These are phyloP conservation scores for Mortierella alpina DNA, from an alignment of 192 early-diverging fungal genomes.

Conservation along the genomic window DNA sequence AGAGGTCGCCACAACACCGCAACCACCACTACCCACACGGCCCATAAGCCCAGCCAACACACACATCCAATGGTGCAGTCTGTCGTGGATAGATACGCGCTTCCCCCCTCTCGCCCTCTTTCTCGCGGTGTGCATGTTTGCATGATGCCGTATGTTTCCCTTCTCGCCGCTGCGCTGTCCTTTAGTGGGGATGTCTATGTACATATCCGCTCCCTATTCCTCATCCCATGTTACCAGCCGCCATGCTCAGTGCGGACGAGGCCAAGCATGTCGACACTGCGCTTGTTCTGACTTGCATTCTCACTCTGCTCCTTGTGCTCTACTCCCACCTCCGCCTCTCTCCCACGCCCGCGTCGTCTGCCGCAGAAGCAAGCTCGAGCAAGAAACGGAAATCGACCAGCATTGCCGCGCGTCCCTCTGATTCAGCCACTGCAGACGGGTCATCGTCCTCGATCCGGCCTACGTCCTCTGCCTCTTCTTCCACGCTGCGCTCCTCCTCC, in stretches of 20 bases:
- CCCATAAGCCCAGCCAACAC: no score
- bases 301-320: slow-evolving; percentile 5
- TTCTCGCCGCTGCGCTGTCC: no score
- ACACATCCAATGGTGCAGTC: no score
- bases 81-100: no score
- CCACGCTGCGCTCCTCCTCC: slow-evolving; percentile 1
- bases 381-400: slow-evolving; percentile 54
- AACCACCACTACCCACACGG: no score
- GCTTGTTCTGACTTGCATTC: slow-evolving; percentile 2
- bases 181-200: no score
- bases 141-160: no score
- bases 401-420: slow-evolving; percentile 43
- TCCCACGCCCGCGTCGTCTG: slow-evolving; percentile 1
- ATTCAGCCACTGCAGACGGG: slow-evolving; percentile 26
- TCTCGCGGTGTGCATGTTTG: no score
- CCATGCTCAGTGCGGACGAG: no score
- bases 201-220: no score
- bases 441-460: slow-evolving; percentile 14
- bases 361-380: slow-evolving; percentile 47
- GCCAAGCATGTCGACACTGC: slow-evolving; percentile 15
- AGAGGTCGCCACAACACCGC: no score
- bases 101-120: neutral
- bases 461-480: slow-evolving; percentile 7
- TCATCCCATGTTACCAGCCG: no score
- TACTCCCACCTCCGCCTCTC: slow-evolving; percentile 3